Evolutionary conservation across 2,329 filamentous ascomycete species (phyloP).

Genomic region (Thelonectria blattea): DNA sequence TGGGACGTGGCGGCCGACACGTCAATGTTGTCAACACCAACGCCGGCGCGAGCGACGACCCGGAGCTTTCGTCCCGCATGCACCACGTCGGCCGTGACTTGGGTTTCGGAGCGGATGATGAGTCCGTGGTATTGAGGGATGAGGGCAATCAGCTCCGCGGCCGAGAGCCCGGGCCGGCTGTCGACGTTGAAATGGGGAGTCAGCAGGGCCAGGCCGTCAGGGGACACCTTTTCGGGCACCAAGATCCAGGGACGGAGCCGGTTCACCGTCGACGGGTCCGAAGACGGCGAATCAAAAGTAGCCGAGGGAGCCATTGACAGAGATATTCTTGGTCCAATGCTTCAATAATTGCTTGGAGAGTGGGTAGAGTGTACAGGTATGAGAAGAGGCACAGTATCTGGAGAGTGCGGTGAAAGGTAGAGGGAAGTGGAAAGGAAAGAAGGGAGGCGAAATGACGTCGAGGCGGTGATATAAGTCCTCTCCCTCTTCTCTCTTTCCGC

Average conservation of each 20-base stretch:
- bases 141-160: conserved; percentile 67
- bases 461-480: conserved; percentile 8
- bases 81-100: conserved; percentile 74
- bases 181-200: conserved; percentile 72
- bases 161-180: conserved; percentile 65
- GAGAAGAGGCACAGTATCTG: not conserved
- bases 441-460: conserved; percentile 29
- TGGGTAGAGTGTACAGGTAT: not conserved
- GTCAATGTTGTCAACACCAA: conserved; percentile 84
- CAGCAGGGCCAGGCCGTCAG: conserved; percentile 76
- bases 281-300: conserved; percentile 29
- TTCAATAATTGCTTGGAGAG: not conserved
- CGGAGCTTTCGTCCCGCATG: conserved; percentile 71
- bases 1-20: conserved; percentile 73
- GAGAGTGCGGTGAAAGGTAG: conserved; percentile 13
- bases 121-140: conserved; percentile 78
- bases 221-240: conserved; percentile 79
- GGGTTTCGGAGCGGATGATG: conserved; percentile 81
- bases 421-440: conserved; percentile 16
- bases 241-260: conserved; percentile 58
- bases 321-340: not conserved
- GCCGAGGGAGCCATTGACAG: conserved; percentile 37
- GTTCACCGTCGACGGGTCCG: conserved; percentile 16
- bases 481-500: conserved; percentile 21
- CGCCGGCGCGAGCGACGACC: conserved; percentile 80